A percentile compares a stretch with the other conserved stretches of the same genome.
phyloP scores from a whole-genome alignment of 2,329 filamentous ascomycete genomes.

The Chrysoporthe puriensis region DNA sequence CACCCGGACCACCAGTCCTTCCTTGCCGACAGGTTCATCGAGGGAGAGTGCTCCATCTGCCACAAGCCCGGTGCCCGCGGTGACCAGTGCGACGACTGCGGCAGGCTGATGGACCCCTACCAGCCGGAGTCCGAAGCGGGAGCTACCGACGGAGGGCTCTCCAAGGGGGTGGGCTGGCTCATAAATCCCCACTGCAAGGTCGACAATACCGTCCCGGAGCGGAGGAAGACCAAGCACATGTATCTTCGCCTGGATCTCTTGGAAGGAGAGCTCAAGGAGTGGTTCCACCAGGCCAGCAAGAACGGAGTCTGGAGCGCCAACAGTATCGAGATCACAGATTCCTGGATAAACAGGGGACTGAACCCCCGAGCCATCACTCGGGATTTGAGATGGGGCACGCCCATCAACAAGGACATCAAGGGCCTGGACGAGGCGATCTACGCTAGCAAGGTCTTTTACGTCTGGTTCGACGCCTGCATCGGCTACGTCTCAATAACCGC shows the following conservation, averaged over 20 bases:
- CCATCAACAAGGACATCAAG: constrained; percentile 53
- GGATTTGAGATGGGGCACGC: constrained; percentile 87
- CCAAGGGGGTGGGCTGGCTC: constrained; percentile 48
- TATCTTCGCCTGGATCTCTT: constrained; percentile 87
- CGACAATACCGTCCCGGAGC: constrained; percentile 79
- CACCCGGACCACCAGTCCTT: constrained; percentile 71
- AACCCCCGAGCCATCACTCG: constrained; percentile 87
- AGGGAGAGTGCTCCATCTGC: constrained; percentile 78
- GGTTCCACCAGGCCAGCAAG: constrained; percentile 73
- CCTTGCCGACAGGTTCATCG: constrained; percentile 84
- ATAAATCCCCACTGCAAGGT: constrained; percentile 86
- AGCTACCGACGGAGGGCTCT: constrained; percentile 40
- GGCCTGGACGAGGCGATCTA: constrained; percentile 59
- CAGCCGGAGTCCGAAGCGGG: constrained; percentile 50
- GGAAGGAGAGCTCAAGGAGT: constrained; percentile 75
- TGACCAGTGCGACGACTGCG: constrained; percentile 64
- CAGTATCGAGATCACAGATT: constrained; percentile 74
- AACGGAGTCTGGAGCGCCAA: constrained; percentile 79
- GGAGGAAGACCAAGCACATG: constrained; percentile 84
- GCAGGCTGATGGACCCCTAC: constrained; percentile 71
- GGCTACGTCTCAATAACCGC: constrained; percentile 95
- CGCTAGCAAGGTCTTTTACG: constrained; percentile 77
- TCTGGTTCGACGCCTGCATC: constrained; percentile 75
- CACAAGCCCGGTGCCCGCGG: constrained; percentile 71
- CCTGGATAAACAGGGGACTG: constrained; percentile 82